A percentile compares a stretch with the other conserved stretches of the same genome.
Conservation (phyloP, 1,284 basidiomycete species). For the Tilletia walkeri region DNA sequence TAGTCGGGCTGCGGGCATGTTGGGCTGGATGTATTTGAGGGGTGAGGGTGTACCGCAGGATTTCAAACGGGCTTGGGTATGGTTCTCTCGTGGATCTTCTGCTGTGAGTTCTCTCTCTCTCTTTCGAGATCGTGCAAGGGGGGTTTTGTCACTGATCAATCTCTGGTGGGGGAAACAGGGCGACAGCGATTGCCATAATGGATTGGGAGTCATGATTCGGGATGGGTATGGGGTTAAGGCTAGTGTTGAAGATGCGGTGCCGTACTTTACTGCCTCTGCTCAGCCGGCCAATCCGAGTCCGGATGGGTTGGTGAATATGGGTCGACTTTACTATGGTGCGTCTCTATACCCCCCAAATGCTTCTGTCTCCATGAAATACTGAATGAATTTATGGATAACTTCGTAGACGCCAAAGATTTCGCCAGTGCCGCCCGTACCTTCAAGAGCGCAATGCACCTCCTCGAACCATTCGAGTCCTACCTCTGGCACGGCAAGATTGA, state of each 20-base stretch:
- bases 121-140: too few relatives aligned
- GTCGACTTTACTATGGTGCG: slow-evolving; percentile 68
- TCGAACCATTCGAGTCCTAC: slow-evolving; percentile 39
- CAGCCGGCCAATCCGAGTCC: slow-evolving; percentile 69
- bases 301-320: slow-evolving; percentile 86
- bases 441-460: slow-evolving; percentile 29
- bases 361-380: background rate
- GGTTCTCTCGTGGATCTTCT: slow-evolving; percentile 83
- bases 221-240: slow-evolving; percentile 76
- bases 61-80: slow-evolving; percentile 75
- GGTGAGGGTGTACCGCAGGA: slow-evolving; percentile 87
- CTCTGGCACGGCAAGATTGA: slow-evolving; percentile 40
- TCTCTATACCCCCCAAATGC: background rate
- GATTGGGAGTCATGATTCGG: slow-evolving; percentile 83
- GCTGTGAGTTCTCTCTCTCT: slow-evolving; percentile 25
- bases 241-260: slow-evolving; percentile 62
- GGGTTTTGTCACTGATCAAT: too few relatives aligned
- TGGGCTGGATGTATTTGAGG: slow-evolving; percentile 89
- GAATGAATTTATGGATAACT: background rate
- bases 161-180: too few relatives aligned
- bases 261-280: slow-evolving; percentile 76
- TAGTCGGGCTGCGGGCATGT: slow-evolving; percentile 44
- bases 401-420: slow-evolving; percentile 30
- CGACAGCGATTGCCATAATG: slow-evolving; percentile 83
- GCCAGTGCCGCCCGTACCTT: slow-evolving; percentile 31